Evolutionary conservation across 2,329 filamentous ascomycete genomes (phyloP).

Genomic region (Immersiporthe knoxdaviesiana): DNA sequence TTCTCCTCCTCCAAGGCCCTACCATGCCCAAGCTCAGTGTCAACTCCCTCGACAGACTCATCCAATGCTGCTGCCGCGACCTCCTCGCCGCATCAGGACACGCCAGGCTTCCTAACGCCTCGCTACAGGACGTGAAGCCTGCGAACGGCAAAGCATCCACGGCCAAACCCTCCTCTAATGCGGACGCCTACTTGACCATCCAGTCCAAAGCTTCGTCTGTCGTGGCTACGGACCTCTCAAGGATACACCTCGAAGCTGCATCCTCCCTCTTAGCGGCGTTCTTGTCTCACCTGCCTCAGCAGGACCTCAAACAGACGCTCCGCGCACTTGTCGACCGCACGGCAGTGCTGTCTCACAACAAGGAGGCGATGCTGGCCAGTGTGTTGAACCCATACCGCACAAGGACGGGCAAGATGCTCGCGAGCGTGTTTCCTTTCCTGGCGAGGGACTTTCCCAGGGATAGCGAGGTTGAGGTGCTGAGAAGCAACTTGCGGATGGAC

Average conservation of each 20-base stretch:
- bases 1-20: slow-evolving; percentile 66
- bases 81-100: slow-evolving; percentile 61
- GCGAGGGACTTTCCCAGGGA: slow-evolving; percentile 66
- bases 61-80: slow-evolving; percentile 75
- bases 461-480: slow-evolving; percentile 71
- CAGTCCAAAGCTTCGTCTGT: slow-evolving; percentile 37
- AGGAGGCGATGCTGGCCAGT: slow-evolving; percentile 77
- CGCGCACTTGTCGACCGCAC: slow-evolving; percentile 80
- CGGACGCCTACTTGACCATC: slow-evolving; percentile 69
- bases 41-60: slow-evolving; percentile 62
- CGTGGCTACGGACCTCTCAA: slow-evolving; percentile 38
- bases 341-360: slow-evolving; percentile 71
- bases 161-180: slow-evolving; percentile 59
- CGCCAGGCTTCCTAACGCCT: slow-evolving; percentile 20
- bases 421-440: slow-evolving; percentile 81
- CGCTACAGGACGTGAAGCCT: slow-evolving; percentile 30
- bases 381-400: slow-evolving; percentile 76
- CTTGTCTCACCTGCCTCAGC: slow-evolving; percentile 66
- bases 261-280: slow-evolving; percentile 63
- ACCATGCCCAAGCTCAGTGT: slow-evolving; percentile 69
- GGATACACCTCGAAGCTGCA: slow-evolving; percentile 60
- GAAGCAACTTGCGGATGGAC: slow-evolving; percentile 57
- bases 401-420: slow-evolving; percentile 64
- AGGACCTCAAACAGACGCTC: slow-evolving; percentile 69
- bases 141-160: slow-evolving; percentile 36